A percentile compares a stretch with the other conserved stretches of the same genome.
These are phyloP conservation scores for Microcos paniculata DNA, from an alignment of 345 rosid genomes.

Conservation along the genomic window DNA sequence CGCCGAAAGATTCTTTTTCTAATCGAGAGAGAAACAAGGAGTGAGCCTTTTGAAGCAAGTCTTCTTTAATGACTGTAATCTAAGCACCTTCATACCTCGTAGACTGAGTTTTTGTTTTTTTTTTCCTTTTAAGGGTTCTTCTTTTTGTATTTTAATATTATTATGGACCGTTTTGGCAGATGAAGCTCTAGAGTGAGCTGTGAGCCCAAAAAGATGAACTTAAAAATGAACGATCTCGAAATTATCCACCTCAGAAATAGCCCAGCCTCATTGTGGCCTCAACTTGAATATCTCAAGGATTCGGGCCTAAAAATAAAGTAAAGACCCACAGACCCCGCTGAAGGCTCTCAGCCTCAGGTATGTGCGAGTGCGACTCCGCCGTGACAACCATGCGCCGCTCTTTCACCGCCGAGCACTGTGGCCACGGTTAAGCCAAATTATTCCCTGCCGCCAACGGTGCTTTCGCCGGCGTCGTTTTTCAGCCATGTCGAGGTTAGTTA, in stretches of 20 bases:
- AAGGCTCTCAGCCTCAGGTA: neutral
- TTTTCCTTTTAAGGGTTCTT: neutral
- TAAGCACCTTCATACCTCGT: neutral
- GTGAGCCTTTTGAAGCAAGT: neutral
- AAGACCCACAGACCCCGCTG: no score
- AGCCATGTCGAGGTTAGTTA: slow-evolving; percentile 10
- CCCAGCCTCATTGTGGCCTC: no score
- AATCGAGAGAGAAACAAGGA: neutral
- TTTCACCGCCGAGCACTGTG: neutral
- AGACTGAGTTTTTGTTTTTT: neutral
- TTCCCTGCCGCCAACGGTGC: neutral
- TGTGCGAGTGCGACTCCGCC: neutral
- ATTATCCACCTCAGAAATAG: no score
- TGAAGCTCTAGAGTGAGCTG: no score
- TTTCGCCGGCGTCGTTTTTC: neutral
- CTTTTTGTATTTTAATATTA: no score
- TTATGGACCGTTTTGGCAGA: no score
- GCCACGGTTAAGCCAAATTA: neutral
- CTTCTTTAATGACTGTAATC: no score
- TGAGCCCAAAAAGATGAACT: no score
- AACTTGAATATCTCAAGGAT: no score
- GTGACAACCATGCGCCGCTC: neutral
- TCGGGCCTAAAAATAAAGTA: no score
- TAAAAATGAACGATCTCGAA: no score
- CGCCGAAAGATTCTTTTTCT: neutral